These are phyloP conservation scores for Dentipellis sp. DNA, from an alignment of 768 basidiomycete genomes.

Conservation along the genomic window DNA sequence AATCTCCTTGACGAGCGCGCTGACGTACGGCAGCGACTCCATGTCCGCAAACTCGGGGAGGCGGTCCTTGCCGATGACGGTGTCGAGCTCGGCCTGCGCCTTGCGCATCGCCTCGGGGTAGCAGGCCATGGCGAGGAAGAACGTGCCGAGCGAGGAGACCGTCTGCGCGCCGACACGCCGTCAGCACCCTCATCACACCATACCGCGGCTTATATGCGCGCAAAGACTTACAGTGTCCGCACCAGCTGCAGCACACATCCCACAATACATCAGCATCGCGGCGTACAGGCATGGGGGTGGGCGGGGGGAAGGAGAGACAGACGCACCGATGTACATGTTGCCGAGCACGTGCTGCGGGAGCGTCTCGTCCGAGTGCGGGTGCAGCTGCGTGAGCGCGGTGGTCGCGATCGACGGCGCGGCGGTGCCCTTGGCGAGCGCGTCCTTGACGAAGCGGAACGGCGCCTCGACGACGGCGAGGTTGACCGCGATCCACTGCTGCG, in stretches of 20 bases:
- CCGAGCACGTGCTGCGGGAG: neutral
- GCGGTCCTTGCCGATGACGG: conserved; percentile 18
- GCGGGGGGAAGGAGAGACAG: neutral
- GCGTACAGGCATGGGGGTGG: neutral
- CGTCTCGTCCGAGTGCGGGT: neutral
- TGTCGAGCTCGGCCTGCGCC: conserved; percentile 24
- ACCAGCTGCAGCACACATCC: conserved; percentile 8
- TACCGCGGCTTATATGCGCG: neutral
- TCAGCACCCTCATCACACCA: neutral
- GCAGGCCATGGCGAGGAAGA: conserved; percentile 24
- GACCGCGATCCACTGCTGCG: neutral
- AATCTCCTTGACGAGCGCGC: conserved; percentile 18
- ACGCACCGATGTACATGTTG: neutral
- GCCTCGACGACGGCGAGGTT: neutral
- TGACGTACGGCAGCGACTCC: conserved; percentile 18
- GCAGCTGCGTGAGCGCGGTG: conserved; percentile 1
- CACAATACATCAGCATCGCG: neutral
- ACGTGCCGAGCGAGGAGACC: conserved; percentile 20
- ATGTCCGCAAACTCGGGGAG: conserved; percentile 20
- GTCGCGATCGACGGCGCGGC: conserved; percentile 6
- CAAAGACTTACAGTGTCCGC: conserved; percentile 11
- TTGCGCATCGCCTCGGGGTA: conserved; percentile 21
- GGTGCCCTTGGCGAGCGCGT: conserved; percentile 4
- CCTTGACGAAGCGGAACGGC: neutral
- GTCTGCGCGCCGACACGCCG: conserved; percentile 10